A percentile compares a stretch with the other conserved stretches of the same genome.
phyloP scores from a whole-genome alignment of 345 rosid genomes.

The Lepidium aucheri region DNA sequence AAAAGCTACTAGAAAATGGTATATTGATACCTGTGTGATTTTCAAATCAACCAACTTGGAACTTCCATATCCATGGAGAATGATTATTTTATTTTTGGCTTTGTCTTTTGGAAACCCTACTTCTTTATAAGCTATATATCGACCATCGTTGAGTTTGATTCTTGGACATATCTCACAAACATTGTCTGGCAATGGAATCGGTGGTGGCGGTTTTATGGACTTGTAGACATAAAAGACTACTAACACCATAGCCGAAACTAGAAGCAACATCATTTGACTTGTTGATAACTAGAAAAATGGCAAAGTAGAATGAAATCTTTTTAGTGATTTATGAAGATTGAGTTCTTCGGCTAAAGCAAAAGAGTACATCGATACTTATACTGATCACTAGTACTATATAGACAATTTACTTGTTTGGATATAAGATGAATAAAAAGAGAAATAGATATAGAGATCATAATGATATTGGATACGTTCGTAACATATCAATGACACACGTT shows the following conservation, averaged over 20 bases:
- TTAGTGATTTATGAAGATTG: background rate
- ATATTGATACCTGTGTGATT: slow-evolving; percentile 46
- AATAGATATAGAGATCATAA: background rate
- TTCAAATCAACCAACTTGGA: slow-evolving; percentile 54
- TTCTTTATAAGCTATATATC: slow-evolving; percentile 70
- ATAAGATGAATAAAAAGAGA: background rate
- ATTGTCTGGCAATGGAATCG: slow-evolving; percentile 56
- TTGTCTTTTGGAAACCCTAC: slow-evolving; percentile 51
- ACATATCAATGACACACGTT: background rate
- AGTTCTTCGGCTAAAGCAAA: background rate
- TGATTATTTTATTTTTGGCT: slow-evolving; percentile 44
- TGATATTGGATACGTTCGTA: background rate
- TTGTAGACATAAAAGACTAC: slow-evolving; percentile 41
- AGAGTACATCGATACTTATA: background rate
- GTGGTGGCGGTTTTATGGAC: slow-evolving; percentile 48
- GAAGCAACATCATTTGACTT: slow-evolving; percentile 22
- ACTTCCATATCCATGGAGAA: slow-evolving; percentile 50
- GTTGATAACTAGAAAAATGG: background rate
- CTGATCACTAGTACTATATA: background rate
- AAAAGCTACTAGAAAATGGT: too few relatives aligned
- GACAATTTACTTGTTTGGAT: background rate
- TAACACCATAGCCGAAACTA: slow-evolving; percentile 33
- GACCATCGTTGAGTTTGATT: slow-evolving; percentile 58
- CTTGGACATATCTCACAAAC: slow-evolving; percentile 57
- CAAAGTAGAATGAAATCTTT: background rate